phyloP scores from a whole-genome alignment of 139 green algal genomes.

The Volvox reticuliferus region DNA sequence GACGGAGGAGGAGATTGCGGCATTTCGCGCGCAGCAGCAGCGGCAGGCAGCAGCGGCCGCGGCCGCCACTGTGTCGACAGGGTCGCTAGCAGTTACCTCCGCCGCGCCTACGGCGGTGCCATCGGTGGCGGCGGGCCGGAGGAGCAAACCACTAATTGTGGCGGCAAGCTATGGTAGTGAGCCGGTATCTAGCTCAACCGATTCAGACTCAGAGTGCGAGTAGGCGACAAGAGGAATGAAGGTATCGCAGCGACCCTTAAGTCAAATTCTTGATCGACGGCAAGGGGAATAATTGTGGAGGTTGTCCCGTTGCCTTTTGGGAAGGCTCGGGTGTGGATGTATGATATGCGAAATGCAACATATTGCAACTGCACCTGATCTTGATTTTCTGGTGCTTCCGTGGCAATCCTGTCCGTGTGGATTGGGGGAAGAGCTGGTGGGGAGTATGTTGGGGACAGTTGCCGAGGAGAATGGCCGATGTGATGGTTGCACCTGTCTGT shows the following conservation, averaged over 20 bases:
- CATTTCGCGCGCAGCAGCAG: constrained; percentile 52
- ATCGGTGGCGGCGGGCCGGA: not conserved
- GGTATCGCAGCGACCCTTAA: not conserved
- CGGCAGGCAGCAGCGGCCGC: constrained; percentile 8
- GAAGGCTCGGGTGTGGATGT: not conserved
- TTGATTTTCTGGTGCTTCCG: no score
- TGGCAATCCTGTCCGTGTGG: no score
- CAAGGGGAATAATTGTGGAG: not conserved
- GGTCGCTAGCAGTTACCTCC: not conserved
- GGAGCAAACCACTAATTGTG: constrained; percentile 34
- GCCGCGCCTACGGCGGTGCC: not conserved
- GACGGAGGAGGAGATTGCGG: constrained; percentile 73
- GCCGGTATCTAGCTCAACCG: not conserved
- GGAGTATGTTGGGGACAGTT: no score
- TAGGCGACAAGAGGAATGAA: not conserved
- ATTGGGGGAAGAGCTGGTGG: no score
- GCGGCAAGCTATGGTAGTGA: constrained; percentile 45
- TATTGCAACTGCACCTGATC: no score
- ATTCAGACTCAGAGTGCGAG: constrained; percentile 32
- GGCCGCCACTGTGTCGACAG: not conserved
- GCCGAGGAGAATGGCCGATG: no score
- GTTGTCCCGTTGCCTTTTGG: not conserved
- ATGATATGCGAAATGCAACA: no score
- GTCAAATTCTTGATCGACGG: not conserved
- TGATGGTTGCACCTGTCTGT: no score